Percentiles rank a stretch among this genome's conserved stretches.
phyloP scores from a whole-genome alignment of 2,329 filamentous ascomycete species.

The Domatiomyces catenatus region DNA sequence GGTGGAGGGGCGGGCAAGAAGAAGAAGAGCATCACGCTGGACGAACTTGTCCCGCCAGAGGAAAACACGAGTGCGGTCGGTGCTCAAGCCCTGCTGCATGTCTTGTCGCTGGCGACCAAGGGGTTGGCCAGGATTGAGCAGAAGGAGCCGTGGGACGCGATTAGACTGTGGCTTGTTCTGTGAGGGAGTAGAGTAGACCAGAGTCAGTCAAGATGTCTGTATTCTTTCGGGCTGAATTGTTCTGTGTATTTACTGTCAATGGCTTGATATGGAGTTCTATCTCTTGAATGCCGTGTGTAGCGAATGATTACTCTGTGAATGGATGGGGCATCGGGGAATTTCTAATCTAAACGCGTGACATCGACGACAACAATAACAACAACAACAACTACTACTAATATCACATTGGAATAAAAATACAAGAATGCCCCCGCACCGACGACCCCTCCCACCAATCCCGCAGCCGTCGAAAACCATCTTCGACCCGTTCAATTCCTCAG shows the following conservation, averaged over 20 bases:
- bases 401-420: not conserved
- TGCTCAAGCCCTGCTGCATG: slow-evolving; percentile 61
- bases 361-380: too few relatives aligned
- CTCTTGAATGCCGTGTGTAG: too few relatives aligned
- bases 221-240: too few relatives aligned
- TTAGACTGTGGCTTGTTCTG: not conserved
- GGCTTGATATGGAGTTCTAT: too few relatives aligned
- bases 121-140: slow-evolving; percentile 49
- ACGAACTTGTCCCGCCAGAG: slow-evolving; percentile 47
- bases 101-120: slow-evolving; percentile 55
- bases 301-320: too few relatives aligned
- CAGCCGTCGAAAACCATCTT: slow-evolving; percentile 19
- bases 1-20: slow-evolving; percentile 16
- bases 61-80: slow-evolving; percentile 45
- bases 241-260: too few relatives aligned
- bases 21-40: slow-evolving; percentile 37
- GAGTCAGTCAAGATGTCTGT: not conserved
- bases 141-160: slow-evolving; percentile 21
- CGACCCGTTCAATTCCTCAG: slow-evolving; percentile 46
- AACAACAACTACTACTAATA: too few relatives aligned
- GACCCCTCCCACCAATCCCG: slow-evolving; percentile 8
- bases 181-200: not conserved
- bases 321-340: too few relatives aligned
- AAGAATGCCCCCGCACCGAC: slow-evolving; percentile 9
- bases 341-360: too few relatives aligned